Evolutionary conservation across 2,329 filamentous ascomycete genomes (phyloP).

Genomic region (Claviceps humidiphila): DNA sequence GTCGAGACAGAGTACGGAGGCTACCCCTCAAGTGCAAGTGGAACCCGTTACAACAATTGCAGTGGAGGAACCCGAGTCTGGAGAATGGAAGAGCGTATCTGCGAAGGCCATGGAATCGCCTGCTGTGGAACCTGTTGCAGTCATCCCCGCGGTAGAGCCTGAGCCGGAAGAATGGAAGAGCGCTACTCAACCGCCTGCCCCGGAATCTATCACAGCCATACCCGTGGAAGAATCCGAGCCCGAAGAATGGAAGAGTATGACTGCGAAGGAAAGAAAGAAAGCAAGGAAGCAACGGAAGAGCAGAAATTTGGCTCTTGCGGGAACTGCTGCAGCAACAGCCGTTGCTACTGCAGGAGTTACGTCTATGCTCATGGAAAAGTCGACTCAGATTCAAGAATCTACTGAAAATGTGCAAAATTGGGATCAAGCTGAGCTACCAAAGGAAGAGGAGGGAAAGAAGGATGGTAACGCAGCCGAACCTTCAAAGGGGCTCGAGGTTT

Average conservation of each 20-base stretch:
- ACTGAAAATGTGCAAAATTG: background rate
- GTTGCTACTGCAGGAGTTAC: constrained; percentile 2
- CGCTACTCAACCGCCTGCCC: constrained; percentile 3
- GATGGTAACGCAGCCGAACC: constrained; percentile 1
- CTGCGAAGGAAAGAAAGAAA: constrained; percentile 11
- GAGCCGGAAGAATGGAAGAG: constrained; percentile 8
- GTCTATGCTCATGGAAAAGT: background rate
- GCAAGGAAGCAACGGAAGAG: constrained; percentile 11
- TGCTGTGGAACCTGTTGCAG: constrained; percentile 1
- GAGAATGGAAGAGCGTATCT: constrained; percentile 6
- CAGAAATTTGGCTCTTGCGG: constrained; percentile 3
- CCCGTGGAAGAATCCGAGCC: constrained; percentile 7
- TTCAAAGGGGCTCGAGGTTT: background rate
- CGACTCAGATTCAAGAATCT: constrained; percentile 4
- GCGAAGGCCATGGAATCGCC: constrained; percentile 7
- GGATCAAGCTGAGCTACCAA: constrained; percentile 7
- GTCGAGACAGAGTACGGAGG: constrained; percentile 1
- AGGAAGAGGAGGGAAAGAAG: constrained; percentile 10
- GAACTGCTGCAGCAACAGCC: constrained; percentile 2
- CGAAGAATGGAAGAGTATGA: constrained; percentile 7
- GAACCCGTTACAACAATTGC: constrained; percentile 1
- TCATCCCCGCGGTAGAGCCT: constrained; percentile 4
- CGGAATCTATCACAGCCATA: constrained; percentile 1
- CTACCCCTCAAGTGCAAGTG: constrained; percentile 2
- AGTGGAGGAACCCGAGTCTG: constrained; percentile 8